phyloP scores from a whole-genome alignment of 768 basidiomycete species.

The Phanerochaete carnosa region DNA sequence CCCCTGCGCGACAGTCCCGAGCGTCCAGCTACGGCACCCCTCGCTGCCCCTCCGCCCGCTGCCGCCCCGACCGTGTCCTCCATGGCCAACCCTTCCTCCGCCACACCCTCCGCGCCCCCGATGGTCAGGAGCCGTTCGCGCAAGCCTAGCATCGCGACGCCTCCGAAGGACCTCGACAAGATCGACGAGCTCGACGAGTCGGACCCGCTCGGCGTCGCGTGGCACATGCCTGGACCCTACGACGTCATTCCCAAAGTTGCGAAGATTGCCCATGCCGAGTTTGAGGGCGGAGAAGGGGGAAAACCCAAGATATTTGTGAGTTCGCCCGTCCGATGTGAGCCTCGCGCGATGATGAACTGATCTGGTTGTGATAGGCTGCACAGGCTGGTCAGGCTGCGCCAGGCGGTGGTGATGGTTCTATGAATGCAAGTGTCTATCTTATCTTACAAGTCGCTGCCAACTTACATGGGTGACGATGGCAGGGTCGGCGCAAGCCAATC shows the following conservation, averaged over 20 bases:
- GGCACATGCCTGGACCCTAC: conserved; percentile 77
- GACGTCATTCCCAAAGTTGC: conserved; percentile 48
- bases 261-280: conserved; percentile 14
- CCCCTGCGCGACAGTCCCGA: neutral
- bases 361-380: neutral
- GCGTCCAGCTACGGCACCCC: conserved; percentile 2
- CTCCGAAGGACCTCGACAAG: conserved; percentile 47
- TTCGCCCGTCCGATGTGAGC: neutral
- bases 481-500: neutral
- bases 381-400: neutral
- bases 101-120: conserved; percentile 5
- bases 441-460: neutral
- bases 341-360: neutral
- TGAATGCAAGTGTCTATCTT: neutral
- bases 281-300: conserved; percentile 10
- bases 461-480: neutral
- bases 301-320: conserved; percentile 12
- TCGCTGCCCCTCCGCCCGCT: neutral
- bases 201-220: conserved; percentile 57
- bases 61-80: neutral
- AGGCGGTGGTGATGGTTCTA: neutral
- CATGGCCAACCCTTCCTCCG: neutral
- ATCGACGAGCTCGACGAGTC: conserved; percentile 80
- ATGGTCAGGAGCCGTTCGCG: conserved; percentile 21
- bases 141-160: conserved; percentile 23